Evolutionary conservation across 495 filamentous ascomycete genomes (phyloP), one percentile per base, ranked within the genome.

Genomic region (Podospora pseudocomata): DNA sequence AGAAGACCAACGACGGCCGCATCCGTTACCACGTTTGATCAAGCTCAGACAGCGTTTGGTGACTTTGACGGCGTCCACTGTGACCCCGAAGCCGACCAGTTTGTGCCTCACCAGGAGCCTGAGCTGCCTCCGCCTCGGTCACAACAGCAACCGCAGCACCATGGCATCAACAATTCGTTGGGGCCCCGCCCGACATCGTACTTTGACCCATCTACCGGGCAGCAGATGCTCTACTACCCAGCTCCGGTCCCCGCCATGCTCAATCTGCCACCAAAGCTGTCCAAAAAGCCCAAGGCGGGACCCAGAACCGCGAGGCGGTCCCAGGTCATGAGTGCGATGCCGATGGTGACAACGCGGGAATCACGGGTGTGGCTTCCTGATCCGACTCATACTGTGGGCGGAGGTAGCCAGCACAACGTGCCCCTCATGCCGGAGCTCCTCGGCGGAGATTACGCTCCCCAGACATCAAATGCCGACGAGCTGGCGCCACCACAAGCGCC

Each of bases 51-150:
- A 44, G 83, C 95, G 26, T 99, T 98, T 81, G 86, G 85, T 11
- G 92, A 97, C 76, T 99, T 99, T 73, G 95, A 98, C 80, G 95
- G 95, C 64, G 93, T 93, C 15, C 94, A 99, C 78, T 94, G 87
- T 75, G 81, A 87, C 30, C 85, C 82, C n/a, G 81, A 84, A 23
- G 64, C 71, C 6, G 73, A 73, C 34, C 72, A 76, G 2, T 76
- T 80, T 59, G 72, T 73, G 15, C 72, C 71, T 11, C 71, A 66
- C 1, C 64, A 67, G 56, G 65, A 63, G 9, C 67, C 67, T 20
- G 30, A 73, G 3, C 60, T 54, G 27, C 60, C 64, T 0, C 70
- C 68, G 19, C 67, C 64, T 0, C 70, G 68, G 19, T 66, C 74
- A 34, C 53, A 56, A 9, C 69, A 71, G 44, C 64, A 28, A 15